Conservation (phyloP, 345 rosid species). For the Anacardium occidentale region DNA sequence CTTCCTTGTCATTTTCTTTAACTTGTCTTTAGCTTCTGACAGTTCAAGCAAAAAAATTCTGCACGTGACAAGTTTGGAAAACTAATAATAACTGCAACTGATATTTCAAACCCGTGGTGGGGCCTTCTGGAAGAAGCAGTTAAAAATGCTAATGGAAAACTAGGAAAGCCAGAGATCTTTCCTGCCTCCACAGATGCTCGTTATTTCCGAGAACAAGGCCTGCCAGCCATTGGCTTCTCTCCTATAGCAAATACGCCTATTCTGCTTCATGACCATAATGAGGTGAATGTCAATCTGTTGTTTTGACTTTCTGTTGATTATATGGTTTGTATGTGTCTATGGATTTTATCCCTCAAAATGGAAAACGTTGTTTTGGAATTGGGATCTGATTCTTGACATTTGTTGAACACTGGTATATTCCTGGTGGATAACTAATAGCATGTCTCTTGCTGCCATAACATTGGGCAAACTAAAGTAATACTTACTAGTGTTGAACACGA, state of each 20-base stretch:
- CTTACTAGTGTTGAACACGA: neutral
- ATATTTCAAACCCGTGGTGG: conserved; percentile 92
- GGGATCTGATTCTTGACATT: neutral
- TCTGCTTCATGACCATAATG: conserved; percentile 91
- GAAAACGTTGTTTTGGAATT: neutral
- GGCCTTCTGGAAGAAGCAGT: conserved; percentile 70
- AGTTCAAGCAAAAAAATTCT: conserved; percentile 76
- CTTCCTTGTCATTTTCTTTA: conserved; percentile 11
- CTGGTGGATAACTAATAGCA: neutral
- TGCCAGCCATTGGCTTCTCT: conserved; percentile 89
- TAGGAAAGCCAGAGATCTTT: conserved; percentile 77
- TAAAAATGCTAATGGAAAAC: conserved; percentile 64
- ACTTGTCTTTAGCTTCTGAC: conserved; percentile 43
- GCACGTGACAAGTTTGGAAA: conserved; percentile 41
- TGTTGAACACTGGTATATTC: neutral
- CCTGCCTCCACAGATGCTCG: conserved; percentile 90
- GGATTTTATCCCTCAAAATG: neutral
- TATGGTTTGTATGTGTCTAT: neutral
- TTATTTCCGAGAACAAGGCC: conserved; percentile 59
- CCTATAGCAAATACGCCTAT: conserved; percentile 89
- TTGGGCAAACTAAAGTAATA: neutral
- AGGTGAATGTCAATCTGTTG: conserved; percentile 38
- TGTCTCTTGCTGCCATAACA: neutral
- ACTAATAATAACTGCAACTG: conserved; percentile 58
- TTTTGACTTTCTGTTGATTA: neutral